Conservation (phyloP, 169 alveolate species). For the Eimeria praecox region DNA sequence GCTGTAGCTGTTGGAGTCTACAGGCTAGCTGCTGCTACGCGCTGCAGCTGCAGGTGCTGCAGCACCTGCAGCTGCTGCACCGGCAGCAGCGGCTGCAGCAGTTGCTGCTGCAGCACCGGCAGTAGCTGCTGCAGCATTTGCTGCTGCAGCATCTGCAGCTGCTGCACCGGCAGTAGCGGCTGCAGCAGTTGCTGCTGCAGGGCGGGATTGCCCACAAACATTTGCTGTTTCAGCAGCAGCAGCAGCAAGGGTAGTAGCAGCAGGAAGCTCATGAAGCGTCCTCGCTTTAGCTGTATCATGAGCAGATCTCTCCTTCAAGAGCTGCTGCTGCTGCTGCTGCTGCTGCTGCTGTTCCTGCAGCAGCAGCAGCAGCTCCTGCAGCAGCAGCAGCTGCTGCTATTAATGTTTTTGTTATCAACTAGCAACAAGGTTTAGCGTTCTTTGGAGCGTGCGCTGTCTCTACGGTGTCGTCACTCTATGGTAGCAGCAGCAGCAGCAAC, state of each 20-base stretch:
- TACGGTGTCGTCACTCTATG: not conserved
- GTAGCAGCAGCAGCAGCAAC: not conserved
- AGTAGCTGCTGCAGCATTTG: not conserved
- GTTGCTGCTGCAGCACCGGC: not conserved
- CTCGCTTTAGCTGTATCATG: not conserved
- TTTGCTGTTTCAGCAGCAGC: not conserved
- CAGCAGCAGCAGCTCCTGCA: not conserved
- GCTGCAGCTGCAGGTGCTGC: conserved; percentile 32
- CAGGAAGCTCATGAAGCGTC: not conserved
- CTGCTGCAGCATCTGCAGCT: not conserved
- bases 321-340: not conserved
- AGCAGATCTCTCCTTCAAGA: not conserved
- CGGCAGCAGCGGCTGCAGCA: conserved; percentile 2
- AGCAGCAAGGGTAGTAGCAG: not conserved
- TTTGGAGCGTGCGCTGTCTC: not conserved
- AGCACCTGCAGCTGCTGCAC: not conserved
- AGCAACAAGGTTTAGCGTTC: not conserved
- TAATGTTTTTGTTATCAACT: not conserved
- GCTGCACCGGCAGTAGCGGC: no score
- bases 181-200: conserved; percentile 7
- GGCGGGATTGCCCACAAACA: not conserved
- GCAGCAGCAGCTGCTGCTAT: not conserved
- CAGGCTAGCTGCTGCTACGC: not conserved
- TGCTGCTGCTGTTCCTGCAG: not conserved
- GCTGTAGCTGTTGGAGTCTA: not conserved